Percentiles rank a stretch among this genome's conserved stretches.
phyloP scores from a whole-genome alignment of 192 early-diverging fungal genomes.

The Geosiphon pyriformis region DNA sequence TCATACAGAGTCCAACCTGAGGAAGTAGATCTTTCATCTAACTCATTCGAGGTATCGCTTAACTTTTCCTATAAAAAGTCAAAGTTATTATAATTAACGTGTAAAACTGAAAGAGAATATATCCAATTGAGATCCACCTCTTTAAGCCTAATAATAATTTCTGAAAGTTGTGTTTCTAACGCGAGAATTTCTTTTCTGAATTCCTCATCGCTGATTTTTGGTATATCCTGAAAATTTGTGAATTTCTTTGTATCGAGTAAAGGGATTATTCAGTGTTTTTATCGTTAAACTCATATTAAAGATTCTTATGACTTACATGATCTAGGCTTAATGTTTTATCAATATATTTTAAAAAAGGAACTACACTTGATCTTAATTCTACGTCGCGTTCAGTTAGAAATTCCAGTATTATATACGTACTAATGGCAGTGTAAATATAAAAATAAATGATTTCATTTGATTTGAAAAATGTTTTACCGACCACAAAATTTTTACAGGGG shows the following conservation, averaged over 20 bases:
- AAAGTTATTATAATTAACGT: no score
- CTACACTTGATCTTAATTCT: constrained; percentile 14
- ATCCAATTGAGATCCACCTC: background rate
- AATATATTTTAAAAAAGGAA: constrained; percentile 35
- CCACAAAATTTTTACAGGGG: no score
- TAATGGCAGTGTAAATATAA: no score
- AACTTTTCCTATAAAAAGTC: no score
- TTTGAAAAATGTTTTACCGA: no score
- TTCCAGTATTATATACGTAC: constrained; percentile 32
- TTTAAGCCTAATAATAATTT: background rate
- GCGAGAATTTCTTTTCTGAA: constrained; percentile 11
- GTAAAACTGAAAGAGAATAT: no score
- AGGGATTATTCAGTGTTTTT: no score
- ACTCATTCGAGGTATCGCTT: no score
- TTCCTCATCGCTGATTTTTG: constrained; percentile 11
- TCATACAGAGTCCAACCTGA: constrained; percentile 29
- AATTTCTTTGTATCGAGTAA: no score
- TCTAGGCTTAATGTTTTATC: constrained; percentile 27
- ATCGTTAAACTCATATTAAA: no score
- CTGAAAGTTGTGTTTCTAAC: background rate
- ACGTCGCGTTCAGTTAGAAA: constrained; percentile 19
- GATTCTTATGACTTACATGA: no score
- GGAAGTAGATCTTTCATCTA: background rate
- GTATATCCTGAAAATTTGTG: background rate
- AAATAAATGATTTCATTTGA: no score